Base-by-base conservation (phyloP, 306 rosid genomes). In the Psophocarpus tetragonolobus region DNA sequence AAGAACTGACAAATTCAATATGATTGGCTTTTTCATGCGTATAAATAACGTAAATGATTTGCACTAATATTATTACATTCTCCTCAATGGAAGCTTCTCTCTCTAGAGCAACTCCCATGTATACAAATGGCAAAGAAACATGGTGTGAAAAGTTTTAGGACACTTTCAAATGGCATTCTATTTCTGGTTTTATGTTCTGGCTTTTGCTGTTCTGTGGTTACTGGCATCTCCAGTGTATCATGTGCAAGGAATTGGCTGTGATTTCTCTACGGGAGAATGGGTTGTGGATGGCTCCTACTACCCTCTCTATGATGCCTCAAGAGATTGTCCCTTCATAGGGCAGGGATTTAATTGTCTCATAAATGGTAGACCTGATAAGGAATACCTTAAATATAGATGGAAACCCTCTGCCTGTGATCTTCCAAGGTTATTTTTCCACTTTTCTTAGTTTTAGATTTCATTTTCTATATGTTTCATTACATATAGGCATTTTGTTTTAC, bases 381-480 rank as follows among this genome's bases (percentile, higher is more conserved):
- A 78, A 8, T 91, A 84, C 71, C 93, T 91, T 80, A 76, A 73
- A 3, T 91, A 86, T 65, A 77, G 82, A 75, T 91, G 97, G 93
- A 84, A 89, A 47, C 92, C 92, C 78, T 81, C 44, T 24, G 63
- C 8, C 61, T 91, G 97, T 73, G 79, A 83, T 27, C 87, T 89
- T 78, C 87, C 89, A 11, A 84, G 93, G 97, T 89, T 68, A 45
- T 45, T 1, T 24, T 44, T 76, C 20, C 26, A 33, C n/a, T 23
- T 36, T 35, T 30, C 6, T 36, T 13, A 72, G 4, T 30, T 80
- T 33, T 33, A 14, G n/a, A 41, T 36, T 23, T 30, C 44, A 62
- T 33, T 62, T 62, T 62, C 8, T 23, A 32, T 57, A 5, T 75
- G 14, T 30, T 20, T 51, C 60, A 9, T 51, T 41, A 41, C 10